Evolutionary conservation across 2,329 filamentous ascomycete species (phyloP), one percentile per base, ranked within the genome.

Genomic region (Epicoccum sorghinum): DNA sequence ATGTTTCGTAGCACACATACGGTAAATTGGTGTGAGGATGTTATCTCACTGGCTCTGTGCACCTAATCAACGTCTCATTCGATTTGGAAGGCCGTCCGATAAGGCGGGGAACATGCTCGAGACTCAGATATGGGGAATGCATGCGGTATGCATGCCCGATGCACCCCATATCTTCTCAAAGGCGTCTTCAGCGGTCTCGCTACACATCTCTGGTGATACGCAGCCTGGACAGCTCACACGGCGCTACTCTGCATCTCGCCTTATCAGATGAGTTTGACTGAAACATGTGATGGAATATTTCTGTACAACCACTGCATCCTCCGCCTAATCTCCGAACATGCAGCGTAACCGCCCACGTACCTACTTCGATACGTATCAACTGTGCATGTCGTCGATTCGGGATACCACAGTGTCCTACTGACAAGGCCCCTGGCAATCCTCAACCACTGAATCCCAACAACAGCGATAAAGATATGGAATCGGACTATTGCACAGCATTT

Each of bases 301-400:
- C 25, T 25, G 40, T 45, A 23, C 29, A 18, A 45, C 51, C 3
- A 22, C 7, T 18, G 29, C 18, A 27, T 46, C 37, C 9, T 12
- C 35, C 36, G 13, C 9, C 40, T 41, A 55, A 46, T 46, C 40
- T 55, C 40, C 46, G 36, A 42, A 29, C 29, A 22, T 12, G 29
- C 51, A 37, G 36, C 30, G 37, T 29, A 52, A 39, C 37, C 18
- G 18, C 18, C 18, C 37, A 36, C 48, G 48, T 36, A 35, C 39
- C 32, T 30, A 12, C 29, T 7, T 30, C 7, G 23, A 32, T 38
- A 39, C 40, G 41, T 36, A 52, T 33, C 24, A 27, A 18, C 30
- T 45, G 46, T 41, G 22, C 41, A 29, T 38, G 4, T 38, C n/a
- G 41, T 55, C 42, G 13, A 4, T 38, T 50, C 7, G 36, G 46